Evolutionary conservation across 225 moss, liverwort and hornwort species (phyloP), one percentile per base, ranked within the genome.

Genomic region (Ulota crispa): DNA sequence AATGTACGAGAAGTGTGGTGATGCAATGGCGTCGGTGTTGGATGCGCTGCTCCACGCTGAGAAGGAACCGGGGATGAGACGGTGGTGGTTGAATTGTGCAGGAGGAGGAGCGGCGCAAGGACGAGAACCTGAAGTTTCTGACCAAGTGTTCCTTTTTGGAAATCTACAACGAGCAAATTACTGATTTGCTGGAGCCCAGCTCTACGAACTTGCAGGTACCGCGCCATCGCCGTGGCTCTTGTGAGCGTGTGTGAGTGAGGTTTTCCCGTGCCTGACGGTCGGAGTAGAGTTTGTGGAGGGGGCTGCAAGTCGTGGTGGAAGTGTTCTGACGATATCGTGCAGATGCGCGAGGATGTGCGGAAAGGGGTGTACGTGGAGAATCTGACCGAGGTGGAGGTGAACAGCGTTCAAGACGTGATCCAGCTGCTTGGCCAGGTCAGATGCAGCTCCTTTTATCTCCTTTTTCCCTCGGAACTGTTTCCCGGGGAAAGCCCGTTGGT

Each of bases 341-440:
- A 95, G 98, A 88, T 98, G 92, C 91, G 95, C 28, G 98, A 98
- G 86, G 98, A 98, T 77, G 92, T 89, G 5, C 90, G 94, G 34
- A 98, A 95, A 69, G 97, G 98, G 67, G 94, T 98, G 8, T 98
- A 98, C 75, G 98, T 95, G 76, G 98, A 98, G 45, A 95, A 95
- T 70, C 78, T 98, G 67, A 92, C 95, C 1, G 98, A 95, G 86
- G 92, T 98, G 59, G 95, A 98, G 79, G 98, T 98, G 83, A 83
- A 87, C 37, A 86, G 89, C n/a, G 95, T 98, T 2, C 93, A 93
- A 73, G 95, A 98, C 88, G 94, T 98, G 67, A 95, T 98, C 71
- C 92, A 90, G 82, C 84, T 98, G 85, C 92, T 98, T 2, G 87
- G 90, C 50, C 95, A 94, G 92, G 97, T 97, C 9, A 27, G 15